Evolutionary conservation across 768 basidiomycete species (phyloP), one percentile per base, ranked within the genome.

Genomic region (Ramaria sp.): DNA sequence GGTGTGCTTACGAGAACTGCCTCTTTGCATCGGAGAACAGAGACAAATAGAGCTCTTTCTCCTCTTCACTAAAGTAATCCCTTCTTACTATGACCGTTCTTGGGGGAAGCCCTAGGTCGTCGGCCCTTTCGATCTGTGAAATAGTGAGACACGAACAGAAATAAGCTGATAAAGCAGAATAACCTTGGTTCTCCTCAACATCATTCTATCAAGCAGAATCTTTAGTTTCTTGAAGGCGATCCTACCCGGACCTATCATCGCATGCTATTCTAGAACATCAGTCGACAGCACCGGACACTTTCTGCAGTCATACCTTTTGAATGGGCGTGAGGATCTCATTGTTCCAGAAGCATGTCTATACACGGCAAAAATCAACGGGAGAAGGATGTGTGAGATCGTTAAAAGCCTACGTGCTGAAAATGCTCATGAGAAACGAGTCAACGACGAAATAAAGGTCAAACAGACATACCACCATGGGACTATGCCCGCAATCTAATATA

Each of bases 281-380:
- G 52, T 9, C 7, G 3, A 43, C 42, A 10, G 42, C 17, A 17
- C 17, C 7, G n/a, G n/a, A 43, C 34, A 37, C 34, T 43, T 41
- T 41, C 9, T 22, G 42, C 42, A 17, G 42, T 9, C 37, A 19
- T 42, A 61, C 61, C 68, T 86, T 91, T 70, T 97, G 93, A 59
- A 99, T 99, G 0, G 96, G 96, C 0, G 91, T 91, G 58, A 98
- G 72, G 60, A 99, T 94, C 70, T 97, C 90, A 61, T 87, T 90
- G 68, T 96, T 95, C 90, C 95, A 98, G 69, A 91, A 91, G 70
- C 95, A 98, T 11, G 89, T 90, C 84, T 89, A 59, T 0, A 51
- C 15, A 43, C 46, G 34, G 49, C 10, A 50, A 17, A 45, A 15
- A 9, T 45, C 59, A 31, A 22, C 33, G 12, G 33, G 51, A 2